phyloP scores from a whole-genome alignment of 2,329 filamentous ascomycete genomes.

The Piedraia hortae region DNA sequence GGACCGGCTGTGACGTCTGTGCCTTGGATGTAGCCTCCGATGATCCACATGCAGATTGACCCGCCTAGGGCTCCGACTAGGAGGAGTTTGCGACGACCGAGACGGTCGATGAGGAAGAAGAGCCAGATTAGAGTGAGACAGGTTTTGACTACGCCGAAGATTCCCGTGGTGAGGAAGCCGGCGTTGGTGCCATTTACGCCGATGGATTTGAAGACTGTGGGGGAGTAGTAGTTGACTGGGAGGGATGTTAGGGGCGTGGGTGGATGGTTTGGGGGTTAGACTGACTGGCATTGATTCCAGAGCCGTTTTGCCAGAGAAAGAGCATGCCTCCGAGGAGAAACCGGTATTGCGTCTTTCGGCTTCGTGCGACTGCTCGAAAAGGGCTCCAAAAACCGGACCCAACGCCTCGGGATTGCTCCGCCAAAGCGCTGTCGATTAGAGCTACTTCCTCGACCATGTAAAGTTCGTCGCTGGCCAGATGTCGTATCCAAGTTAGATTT shows the following conservation, averaged over 20 bases:
- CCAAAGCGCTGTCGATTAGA: conserved; percentile 41
- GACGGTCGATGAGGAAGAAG: conserved; percentile 36
- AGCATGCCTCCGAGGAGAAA: conserved; percentile 47
- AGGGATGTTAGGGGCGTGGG: too few species aligned
- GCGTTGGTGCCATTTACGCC: conserved; percentile 32
- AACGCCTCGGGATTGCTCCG: conserved; percentile 32
- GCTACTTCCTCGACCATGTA: conserved; percentile 50
- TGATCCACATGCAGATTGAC: conserved; percentile 36
- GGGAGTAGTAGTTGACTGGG: conserved; percentile 53
- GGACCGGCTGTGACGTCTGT: conserved; percentile 3
- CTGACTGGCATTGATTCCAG: conserved; percentile 51
- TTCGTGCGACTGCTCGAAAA: conserved; percentile 27
- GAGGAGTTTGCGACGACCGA: conserved; percentile 34
- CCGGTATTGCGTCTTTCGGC: conserved; percentile 35
- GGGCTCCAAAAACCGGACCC: conserved; percentile 52
- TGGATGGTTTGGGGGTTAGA: too few species aligned
- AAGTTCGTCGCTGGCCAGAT: conserved; percentile 26
- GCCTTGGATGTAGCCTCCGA: conserved; percentile 11
- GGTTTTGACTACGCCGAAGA: conserved; percentile 55
- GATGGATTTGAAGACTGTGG: conserved; percentile 39
- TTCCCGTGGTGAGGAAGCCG: conserved; percentile 38
- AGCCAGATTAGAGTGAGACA: conserved; percentile 40
- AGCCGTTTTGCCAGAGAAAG: conserved; percentile 56
- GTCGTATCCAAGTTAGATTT: conserved; percentile 33
- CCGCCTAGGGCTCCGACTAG: conserved; percentile 35